Conservation (phyloP, 192 early-diverging fungal species). For the Geranomyces variabilis region DNA sequence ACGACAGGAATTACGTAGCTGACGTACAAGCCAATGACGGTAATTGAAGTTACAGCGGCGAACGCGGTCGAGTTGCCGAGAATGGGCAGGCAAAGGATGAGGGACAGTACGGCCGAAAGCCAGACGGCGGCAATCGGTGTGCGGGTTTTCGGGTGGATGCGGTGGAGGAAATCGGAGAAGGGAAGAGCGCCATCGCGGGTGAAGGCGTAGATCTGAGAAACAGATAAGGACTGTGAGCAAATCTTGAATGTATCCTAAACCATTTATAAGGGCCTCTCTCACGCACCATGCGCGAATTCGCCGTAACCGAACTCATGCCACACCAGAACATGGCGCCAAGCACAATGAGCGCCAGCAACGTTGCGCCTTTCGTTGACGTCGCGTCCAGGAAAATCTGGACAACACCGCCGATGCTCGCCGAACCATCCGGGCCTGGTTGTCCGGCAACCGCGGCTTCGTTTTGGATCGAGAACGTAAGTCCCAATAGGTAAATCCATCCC, state of each 20-base stretch:
- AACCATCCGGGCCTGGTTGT: not conserved
- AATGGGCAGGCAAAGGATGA: slow-evolving; percentile 39
- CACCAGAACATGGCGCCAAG: slow-evolving; percentile 13
- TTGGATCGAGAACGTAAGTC: slow-evolving; percentile 20
- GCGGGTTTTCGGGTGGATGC: slow-evolving; percentile 37
- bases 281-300: slow-evolving; percentile 8
- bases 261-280: not conserved
- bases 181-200: slow-evolving; percentile 30
- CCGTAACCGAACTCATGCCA: slow-evolving; percentile 15
- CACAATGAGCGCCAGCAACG: slow-evolving; percentile 3
- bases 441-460: slow-evolving; percentile 8
- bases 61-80: slow-evolving; percentile 42
- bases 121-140: slow-evolving; percentile 48
- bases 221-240: too few species aligned
- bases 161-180: slow-evolving; percentile 26
- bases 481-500: slow-evolving; percentile 24
- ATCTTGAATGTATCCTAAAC: too few species aligned
- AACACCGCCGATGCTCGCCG: slow-evolving; percentile 3
- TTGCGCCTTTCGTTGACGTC: not conserved
- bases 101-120: slow-evolving; percentile 37
- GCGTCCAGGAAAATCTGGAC: slow-evolving; percentile 8
- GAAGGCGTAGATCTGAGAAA: slow-evolving; percentile 9
- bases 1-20: slow-evolving; percentile 48
- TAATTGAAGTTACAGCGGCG: slow-evolving; percentile 39
- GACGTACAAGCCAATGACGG: slow-evolving; percentile 44